These are phyloP conservation scores for Spinellus fusiger DNA, from an alignment of 192 early-diverging fungal genomes.

Conservation along the genomic window DNA sequence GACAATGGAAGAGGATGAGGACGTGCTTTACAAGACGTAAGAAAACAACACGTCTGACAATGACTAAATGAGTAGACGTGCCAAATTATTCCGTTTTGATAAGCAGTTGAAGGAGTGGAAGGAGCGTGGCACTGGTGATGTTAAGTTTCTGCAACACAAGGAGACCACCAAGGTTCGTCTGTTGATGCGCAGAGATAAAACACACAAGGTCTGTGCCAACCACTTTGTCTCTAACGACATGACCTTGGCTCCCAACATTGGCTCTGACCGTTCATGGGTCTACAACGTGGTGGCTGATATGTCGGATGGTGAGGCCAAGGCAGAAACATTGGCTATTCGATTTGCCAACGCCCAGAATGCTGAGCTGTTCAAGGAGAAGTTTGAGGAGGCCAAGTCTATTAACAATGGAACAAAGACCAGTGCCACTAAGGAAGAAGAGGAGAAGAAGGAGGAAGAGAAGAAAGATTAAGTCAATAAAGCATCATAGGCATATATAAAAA, in stretches of 20 bases:
- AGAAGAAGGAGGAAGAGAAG: constrained; percentile 17
- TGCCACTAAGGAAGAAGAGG: constrained; percentile 33
- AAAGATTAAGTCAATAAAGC: neutral
- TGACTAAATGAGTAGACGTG: constrained; percentile 55
- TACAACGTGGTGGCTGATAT: constrained; percentile 88
- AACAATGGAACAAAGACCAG: constrained; percentile 38
- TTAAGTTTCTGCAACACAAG: constrained; percentile 94
- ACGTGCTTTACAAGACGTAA: constrained; percentile 84
- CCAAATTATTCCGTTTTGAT: constrained; percentile 98
- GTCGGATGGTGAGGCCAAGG: constrained; percentile 80
- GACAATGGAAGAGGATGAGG: constrained; percentile 96
- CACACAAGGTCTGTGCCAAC: constrained; percentile 98
- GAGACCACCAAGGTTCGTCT: constrained; percentile 82
- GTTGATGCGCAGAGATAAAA: constrained; percentile 99
- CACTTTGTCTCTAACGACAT: constrained; percentile 88
- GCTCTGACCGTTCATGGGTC: constrained; percentile 98
- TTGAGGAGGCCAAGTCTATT: constrained; percentile 64
- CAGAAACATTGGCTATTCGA: constrained; percentile 89
- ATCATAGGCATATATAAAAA: neutral
- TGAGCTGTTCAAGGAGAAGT: constrained; percentile 84
- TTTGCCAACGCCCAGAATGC: constrained; percentile 96
- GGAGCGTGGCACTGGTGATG: constrained; percentile 98
- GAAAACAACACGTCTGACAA: neutral
- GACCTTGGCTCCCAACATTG: constrained; percentile 89
- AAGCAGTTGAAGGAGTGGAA: constrained; percentile 93